phyloP scores from a whole-genome alignment of 441 rosid species.

The Flueggea neowawraea region DNA sequence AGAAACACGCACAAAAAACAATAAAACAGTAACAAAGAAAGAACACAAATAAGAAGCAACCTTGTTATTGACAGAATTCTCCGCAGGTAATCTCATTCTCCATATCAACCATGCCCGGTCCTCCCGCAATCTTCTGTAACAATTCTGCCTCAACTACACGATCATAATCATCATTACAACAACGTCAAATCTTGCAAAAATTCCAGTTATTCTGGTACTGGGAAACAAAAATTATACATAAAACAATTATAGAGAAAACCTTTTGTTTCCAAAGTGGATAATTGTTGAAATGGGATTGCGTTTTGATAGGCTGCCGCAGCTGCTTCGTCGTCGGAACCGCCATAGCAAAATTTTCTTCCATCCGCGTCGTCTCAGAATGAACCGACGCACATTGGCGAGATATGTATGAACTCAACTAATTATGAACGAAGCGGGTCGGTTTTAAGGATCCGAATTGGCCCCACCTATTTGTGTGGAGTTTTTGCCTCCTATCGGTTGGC shows the following conservation, averaged over 20 bases:
- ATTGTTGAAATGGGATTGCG: constrained; percentile 39
- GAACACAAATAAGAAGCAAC: constrained; percentile 21
- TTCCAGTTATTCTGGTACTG: no score
- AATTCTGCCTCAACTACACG: constrained; percentile 66
- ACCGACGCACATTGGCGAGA: no score
- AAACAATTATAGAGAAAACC: constrained; percentile 28
- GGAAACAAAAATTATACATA: neutral
- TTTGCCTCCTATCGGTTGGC: no score
- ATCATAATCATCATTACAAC: neutral
- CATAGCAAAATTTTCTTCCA: no score
- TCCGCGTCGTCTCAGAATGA: no score
- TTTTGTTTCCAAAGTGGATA: constrained; percentile 57
- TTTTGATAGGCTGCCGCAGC: constrained; percentile 27
- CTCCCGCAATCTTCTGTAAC: constrained; percentile 70
- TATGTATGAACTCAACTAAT: no score
- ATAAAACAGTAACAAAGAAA: neutral
- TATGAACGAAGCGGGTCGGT: no score
- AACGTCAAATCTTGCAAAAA: neutral
- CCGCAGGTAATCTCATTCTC: constrained; percentile 62
- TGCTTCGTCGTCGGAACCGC: no score
- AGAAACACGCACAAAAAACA: neutral
- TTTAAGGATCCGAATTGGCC: no score
- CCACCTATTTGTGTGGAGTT: no score
- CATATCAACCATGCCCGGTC: constrained; percentile 71
- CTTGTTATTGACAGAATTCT: constrained; percentile 44